Evolutionary conservation across 2,329 filamentous ascomycete species (phyloP).

Genomic region (Phoma sp.): DNA sequence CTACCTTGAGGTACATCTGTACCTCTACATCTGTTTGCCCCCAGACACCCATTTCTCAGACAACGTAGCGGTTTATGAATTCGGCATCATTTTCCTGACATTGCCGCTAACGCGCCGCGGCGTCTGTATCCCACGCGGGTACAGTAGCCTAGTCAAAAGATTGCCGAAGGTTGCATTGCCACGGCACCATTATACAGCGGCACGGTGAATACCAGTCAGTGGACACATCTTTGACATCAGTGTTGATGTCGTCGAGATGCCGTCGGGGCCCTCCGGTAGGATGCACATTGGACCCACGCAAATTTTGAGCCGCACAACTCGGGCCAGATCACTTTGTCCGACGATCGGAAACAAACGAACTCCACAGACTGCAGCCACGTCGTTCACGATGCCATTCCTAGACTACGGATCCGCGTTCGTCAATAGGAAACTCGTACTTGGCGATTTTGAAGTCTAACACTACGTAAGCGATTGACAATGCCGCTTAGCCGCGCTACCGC

Average conservation of each 20-base stretch:
- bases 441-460: background rate
- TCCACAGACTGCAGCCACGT: slow-evolving; percentile 6
- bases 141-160: slow-evolving; percentile 2
- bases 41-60: background rate
- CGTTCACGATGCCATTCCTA: slow-evolving; percentile 1
- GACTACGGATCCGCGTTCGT: slow-evolving; percentile 6
- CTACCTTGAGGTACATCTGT: slow-evolving; percentile 8
- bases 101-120: slow-evolving; percentile 10
- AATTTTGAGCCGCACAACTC: slow-evolving; percentile 14
- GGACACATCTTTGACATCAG: slow-evolving; percentile 5
- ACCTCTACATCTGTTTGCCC: background rate
- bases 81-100: background rate
- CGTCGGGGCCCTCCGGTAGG: slow-evolving; percentile 13
- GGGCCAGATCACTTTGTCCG: slow-evolving; percentile 12
- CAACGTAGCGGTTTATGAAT: background rate
- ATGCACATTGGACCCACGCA: slow-evolving; percentile 1
- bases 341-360: slow-evolving; percentile 5
- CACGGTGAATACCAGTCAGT: background rate
- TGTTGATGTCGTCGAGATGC: slow-evolving; percentile 1
- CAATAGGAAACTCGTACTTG: slow-evolving; percentile 1
- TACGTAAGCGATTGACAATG: slow-evolving; percentile 3
- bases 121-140: slow-evolving; percentile 11
- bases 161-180: slow-evolving; percentile 1
- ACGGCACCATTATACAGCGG: background rate
- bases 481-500: slow-evolving; percentile 8